phyloP scores from a whole-genome alignment of 116 monocot genomes.

The Dioscorea cayenensis region DNA sequence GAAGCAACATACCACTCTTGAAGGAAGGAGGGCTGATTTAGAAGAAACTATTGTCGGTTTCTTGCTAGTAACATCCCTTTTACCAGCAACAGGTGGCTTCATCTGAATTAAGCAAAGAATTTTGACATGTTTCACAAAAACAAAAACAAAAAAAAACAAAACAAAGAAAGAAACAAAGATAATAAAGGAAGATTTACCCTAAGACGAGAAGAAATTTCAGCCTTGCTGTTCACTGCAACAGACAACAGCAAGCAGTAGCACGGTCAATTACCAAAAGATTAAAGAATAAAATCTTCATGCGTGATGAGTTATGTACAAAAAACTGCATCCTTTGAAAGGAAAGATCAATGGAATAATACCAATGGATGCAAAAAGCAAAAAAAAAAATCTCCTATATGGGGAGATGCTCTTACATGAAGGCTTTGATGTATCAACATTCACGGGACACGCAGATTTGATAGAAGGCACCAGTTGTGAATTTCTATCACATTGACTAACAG shows the following conservation, averaged over 20 bases:
- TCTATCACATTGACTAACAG: slow-evolving; percentile 24
- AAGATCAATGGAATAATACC: not conserved
- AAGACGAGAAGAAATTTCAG: slow-evolving; percentile 15
- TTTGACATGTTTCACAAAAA: not conserved
- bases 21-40: slow-evolving; percentile 3
- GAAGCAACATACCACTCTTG: not conserved
- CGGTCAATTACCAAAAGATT: not conserved
- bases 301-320: not conserved
- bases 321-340: not conserved
- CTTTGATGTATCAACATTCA: slow-evolving; percentile 12
- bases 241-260: not conserved
- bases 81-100: slow-evolving; percentile 23
- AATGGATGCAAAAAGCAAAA: not conserved
- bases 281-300: too few species aligned
- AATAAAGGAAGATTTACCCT: slow-evolving; percentile 32
- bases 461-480: slow-evolving; percentile 1
- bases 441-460: slow-evolving; percentile 2
- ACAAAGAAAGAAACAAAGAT: not conserved
- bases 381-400: not conserved
- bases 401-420: slow-evolving; percentile 21
- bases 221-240: slow-evolving; percentile 45
- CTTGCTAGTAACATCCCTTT: slow-evolving; percentile 15
- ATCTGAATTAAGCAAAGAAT: slow-evolving; percentile 23
- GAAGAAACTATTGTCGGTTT: slow-evolving; percentile 12
- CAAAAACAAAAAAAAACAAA: not conserved